Evolutionary conservation across 306 rosid genomes (phyloP).

Genomic region (Potentilla sterilis): DNA sequence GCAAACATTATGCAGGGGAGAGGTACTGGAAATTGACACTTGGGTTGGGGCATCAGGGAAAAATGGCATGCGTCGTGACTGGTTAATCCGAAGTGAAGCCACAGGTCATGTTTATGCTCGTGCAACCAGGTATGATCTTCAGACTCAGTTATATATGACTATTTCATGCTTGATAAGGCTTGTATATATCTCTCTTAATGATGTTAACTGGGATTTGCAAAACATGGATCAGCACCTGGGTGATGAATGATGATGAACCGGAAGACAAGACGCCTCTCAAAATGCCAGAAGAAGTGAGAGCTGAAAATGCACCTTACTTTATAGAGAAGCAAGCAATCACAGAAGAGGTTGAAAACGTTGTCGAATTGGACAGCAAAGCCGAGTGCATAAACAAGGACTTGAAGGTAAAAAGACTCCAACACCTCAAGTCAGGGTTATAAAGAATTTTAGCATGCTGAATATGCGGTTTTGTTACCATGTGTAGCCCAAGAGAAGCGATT

Average conservation of each 20-base stretch:
- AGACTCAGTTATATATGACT: neutral
- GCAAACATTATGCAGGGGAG: slow-evolving; percentile 63
- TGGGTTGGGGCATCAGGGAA: slow-evolving; percentile 98
- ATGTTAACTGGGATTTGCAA: neutral
- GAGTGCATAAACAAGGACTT: slow-evolving; percentile 57
- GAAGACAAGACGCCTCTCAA: slow-evolving; percentile 84
- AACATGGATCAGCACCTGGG: slow-evolving; percentile 79
- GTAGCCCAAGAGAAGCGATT: slow-evolving; percentile 85
- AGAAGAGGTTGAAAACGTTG: slow-evolving; percentile 68
- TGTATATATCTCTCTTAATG: neutral
- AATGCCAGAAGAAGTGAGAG: slow-evolving; percentile 86
- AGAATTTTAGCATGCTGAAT: slow-evolving; percentile 19
- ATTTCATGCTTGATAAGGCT: neutral
- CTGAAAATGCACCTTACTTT: slow-evolving; percentile 82
- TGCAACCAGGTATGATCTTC: slow-evolving; percentile 62
- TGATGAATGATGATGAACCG: slow-evolving; percentile 97
- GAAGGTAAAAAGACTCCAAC: slow-evolving; percentile 43
- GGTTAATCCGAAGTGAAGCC: slow-evolving; percentile 81
- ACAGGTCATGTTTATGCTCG: slow-evolving; percentile 69
- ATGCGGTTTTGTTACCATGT: slow-evolving; percentile 20
- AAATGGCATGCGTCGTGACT: slow-evolving; percentile 88
- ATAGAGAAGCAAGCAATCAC: slow-evolving; percentile 70
- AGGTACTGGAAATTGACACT: slow-evolving; percentile 80
- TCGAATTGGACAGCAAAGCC: slow-evolving; percentile 67
- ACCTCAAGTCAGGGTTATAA: slow-evolving; percentile 8